phyloP scores from a whole-genome alignment of 2,329 filamentous ascomycete species.

The Plectosphaerella cucumerina region DNA sequence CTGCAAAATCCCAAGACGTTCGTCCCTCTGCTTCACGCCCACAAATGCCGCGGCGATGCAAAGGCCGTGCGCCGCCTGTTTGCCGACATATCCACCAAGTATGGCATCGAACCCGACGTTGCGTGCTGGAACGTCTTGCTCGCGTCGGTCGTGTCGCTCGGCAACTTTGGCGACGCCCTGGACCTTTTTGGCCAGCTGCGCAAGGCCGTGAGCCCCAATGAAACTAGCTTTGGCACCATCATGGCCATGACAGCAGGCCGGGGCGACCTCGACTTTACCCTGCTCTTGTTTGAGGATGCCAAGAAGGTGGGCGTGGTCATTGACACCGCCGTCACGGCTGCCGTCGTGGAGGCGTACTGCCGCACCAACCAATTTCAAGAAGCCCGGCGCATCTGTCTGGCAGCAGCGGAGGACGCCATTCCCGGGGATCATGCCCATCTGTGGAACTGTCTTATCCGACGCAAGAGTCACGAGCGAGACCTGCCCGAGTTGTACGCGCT shows the following conservation, averaged over 20 bases:
- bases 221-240: slow-evolving; percentile 65
- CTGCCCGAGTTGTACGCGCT: slow-evolving; percentile 44
- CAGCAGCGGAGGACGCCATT: slow-evolving; percentile 48
- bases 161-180: slow-evolving; percentile 64
- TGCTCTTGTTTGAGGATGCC: slow-evolving; percentile 61
- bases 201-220: slow-evolving; percentile 47
- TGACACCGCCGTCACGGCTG: slow-evolving; percentile 49
- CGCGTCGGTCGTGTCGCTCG: slow-evolving; percentile 61
- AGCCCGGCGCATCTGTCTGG: slow-evolving; percentile 35
- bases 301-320: slow-evolving; percentile 50
- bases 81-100: slow-evolving; percentile 51
- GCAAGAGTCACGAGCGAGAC: slow-evolving; percentile 60
- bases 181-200: slow-evolving; percentile 58
- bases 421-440: slow-evolving; percentile 52
- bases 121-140: slow-evolving; percentile 74
- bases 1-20: slow-evolving; percentile 33
- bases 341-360: slow-evolving; percentile 65
- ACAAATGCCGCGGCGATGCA: slow-evolving; percentile 66
- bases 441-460: slow-evolving; percentile 75
- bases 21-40: slow-evolving; percentile 63
- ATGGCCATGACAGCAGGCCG: slow-evolving; percentile 67
- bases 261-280: slow-evolving; percentile 69
- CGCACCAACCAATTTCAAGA: slow-evolving; percentile 29
- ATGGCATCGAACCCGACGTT: slow-evolving; percentile 51
- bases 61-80: slow-evolving; percentile 57